Base-by-base conservation (phyloP, 2,329 filamentous ascomycete genomes). In the Rhynchosporium secalis region DNA sequence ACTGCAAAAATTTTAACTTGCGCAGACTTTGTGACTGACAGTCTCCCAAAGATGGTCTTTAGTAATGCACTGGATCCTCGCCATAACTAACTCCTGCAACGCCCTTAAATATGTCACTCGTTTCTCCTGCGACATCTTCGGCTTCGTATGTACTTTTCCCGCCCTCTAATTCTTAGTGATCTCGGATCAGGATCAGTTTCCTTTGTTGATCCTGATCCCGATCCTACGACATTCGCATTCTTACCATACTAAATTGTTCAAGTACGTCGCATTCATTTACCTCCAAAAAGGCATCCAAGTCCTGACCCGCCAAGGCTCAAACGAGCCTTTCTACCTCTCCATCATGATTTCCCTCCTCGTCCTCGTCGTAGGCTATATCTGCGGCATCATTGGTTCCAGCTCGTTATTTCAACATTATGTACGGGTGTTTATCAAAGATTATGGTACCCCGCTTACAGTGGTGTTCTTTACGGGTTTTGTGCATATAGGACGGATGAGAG, bases 71-170 rank as follows among this genome's bases (percentile, higher is more conserved):
- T 93, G 89, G 89, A 79, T 92, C 47, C 83, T 96, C 26, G 92
- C 92, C 55, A 80, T 91, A 61, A 91, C 90, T 10, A 96, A 96
- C 74, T 87, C 91, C 1, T 96, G 92, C 79, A 95, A 96, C 76
- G 89, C 83, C 71, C 80, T 96, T n/a, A 88, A 86, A 72, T 96
- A 93, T 75, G 92, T 96, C 28, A 96, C 92, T 0, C 84, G 91
- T 13, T 96, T 96, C 74, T 92, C 91, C 29, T 96, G 92, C 77
- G 92, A 96, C 75, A 95, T 94, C 71, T 96, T 96, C 69, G 92
- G 92, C 56, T 96, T 96, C 78, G 20, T 20, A 20, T 20, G 20
- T 20, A 20, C 20, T 20, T 20, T 20, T 20, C 20, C 20, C 20
- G 20, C 20, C 20, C 20, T 20, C 20, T 20, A 20, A 20, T 1